phyloP scores from a whole-genome alignment of 2,329 filamentous ascomycete genomes.

The Arthrobotrys megalospora region DNA sequence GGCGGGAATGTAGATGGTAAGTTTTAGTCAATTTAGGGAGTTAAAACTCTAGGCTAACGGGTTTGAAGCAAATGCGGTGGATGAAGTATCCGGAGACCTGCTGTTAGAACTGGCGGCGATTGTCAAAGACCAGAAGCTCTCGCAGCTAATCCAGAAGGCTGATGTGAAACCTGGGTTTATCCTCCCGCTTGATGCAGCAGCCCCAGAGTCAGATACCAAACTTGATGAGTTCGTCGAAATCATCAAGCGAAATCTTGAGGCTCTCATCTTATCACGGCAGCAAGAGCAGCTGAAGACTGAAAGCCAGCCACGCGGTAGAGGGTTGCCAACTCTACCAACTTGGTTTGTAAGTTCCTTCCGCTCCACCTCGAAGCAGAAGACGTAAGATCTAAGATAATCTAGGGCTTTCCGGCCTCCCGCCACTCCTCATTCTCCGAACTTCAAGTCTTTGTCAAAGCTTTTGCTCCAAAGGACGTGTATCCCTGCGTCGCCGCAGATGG shows the following conservation, averaged over 20 bases:
- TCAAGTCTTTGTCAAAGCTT: conserved; percentile 77
- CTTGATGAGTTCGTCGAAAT: conserved; percentile 41
- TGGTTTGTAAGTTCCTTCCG: conserved; percentile 54
- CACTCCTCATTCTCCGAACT: conserved; percentile 90
- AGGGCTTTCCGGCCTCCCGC: conserved; percentile 85
- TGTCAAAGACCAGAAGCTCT: conserved; percentile 32
- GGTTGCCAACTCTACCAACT: conserved; percentile 9
- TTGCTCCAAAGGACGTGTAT: conserved; percentile 82
- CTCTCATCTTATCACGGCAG: conserved; percentile 32
- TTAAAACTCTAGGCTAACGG: neutral
- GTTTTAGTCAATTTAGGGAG: neutral
- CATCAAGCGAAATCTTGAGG: conserved; percentile 48
- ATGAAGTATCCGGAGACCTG: conserved; percentile 47
- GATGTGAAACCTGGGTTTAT: conserved; percentile 42
- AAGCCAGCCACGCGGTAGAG: neutral
- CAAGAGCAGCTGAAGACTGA: conserved; percentile 35
- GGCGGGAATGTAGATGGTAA: conserved; percentile 78
- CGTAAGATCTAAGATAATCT: neutral
- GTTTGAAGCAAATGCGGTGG: conserved; percentile 37
- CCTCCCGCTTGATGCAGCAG: conserved; percentile 40
- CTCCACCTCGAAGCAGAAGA: too few relatives aligned
- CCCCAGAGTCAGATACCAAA: conserved; percentile 44
- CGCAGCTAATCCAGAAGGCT: conserved; percentile 21
- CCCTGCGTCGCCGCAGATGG: conserved; percentile 81
- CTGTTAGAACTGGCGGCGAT: conserved; percentile 36